phyloP scores from a whole-genome alignment of 257 asterid species.

The Paraleonurus japonicus region DNA sequence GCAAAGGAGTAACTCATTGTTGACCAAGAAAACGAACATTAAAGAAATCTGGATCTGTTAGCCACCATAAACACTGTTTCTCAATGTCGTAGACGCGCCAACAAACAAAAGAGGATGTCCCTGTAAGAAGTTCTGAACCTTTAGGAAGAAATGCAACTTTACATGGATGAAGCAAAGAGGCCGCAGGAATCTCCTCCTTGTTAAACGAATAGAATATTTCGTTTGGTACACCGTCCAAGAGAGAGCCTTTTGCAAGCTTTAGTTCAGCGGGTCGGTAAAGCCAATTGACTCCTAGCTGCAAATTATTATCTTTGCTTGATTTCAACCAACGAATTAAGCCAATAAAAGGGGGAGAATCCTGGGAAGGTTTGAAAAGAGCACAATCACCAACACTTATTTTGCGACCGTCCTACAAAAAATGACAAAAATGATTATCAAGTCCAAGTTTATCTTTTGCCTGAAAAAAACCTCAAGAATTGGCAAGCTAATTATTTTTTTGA shows the following conservation, averaged over 20 bases:
- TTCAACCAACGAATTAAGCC: constrained; percentile 62
- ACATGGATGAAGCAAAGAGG: constrained; percentile 89
- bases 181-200: constrained; percentile 76
- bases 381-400: constrained; percentile 68
- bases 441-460: too few relatives aligned
- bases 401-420: constrained; percentile 71
- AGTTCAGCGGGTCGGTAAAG: constrained; percentile 81
- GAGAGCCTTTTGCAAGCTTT: constrained; percentile 54
- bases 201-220: constrained; percentile 85
- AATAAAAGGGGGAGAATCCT: constrained; percentile 77
- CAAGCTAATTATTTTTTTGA: too few relatives aligned
- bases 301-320: constrained; percentile 39
- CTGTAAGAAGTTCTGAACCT: constrained; percentile 74
- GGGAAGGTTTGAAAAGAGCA: constrained; percentile 79
- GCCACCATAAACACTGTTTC: constrained; percentile 74
- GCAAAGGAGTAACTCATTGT: background rate
- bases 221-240: constrained; percentile 73
- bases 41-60: constrained; percentile 78
- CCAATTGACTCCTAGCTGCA: constrained; percentile 74
- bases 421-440: too few relatives aligned
- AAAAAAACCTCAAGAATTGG: too few relatives aligned
- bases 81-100: constrained; percentile 73
- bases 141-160: constrained; percentile 96
- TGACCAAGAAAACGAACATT: constrained; percentile 58
- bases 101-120: constrained; percentile 81